Evolutionary conservation across 75 land plant genomes (phyloP).

Genomic region (Cryptomeria japonica): DNA sequence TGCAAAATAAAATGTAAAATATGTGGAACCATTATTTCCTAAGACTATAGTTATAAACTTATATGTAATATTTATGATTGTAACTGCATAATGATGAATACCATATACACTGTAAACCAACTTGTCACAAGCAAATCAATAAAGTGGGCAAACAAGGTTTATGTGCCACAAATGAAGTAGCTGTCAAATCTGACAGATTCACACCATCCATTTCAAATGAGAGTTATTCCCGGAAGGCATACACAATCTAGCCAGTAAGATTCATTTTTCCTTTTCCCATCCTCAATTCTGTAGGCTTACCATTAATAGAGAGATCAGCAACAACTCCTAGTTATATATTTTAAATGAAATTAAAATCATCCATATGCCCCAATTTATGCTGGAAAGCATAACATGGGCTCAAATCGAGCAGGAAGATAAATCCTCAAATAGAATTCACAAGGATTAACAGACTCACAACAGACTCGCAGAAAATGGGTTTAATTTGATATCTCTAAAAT

Average conservation of each 20-base stretch:
- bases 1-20: neutral
- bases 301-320: neutral
- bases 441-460: neutral
- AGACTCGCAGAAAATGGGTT: neutral
- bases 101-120: neutral
- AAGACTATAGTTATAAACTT: neutral
- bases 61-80: neutral
- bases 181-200: conserved; percentile 12
- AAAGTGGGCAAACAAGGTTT: neutral
- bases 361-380: neutral
- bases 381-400: neutral
- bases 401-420: neutral
- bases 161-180: neutral
- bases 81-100: neutral
- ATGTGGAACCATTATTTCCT: neutral
- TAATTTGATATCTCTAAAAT: neutral
- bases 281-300: neutral
- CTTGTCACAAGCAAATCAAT: neutral
- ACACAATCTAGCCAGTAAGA: conserved; percentile 27
- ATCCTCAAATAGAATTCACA: neutral
- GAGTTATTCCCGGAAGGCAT: conserved; percentile 17
- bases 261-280: conserved; percentile 11
- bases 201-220: conserved; percentile 46
- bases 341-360: neutral
- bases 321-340: neutral